Evolutionary conservation across 768 basidiomycete species (phyloP).

Genomic region (Tricholoma sp.): DNA sequence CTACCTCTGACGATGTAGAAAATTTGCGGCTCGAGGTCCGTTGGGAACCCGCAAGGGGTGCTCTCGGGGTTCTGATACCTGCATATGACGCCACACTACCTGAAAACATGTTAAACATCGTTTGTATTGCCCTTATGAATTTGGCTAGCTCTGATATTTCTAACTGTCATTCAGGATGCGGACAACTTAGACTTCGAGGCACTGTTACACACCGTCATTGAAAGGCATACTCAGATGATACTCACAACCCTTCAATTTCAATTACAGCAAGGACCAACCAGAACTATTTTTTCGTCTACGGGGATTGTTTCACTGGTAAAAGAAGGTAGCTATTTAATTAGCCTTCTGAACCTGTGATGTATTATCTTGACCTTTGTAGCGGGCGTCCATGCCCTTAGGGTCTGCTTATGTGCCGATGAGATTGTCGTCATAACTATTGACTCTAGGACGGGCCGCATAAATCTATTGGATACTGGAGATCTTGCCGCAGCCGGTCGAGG

Average conservation of each 20-base stretch:
- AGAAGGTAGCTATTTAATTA: constrained; percentile 42
- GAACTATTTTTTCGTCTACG: constrained; percentile 55
- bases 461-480: constrained; percentile 76
- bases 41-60: constrained; percentile 73
- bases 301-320: constrained; percentile 52
- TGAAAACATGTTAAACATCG: constrained; percentile 45
- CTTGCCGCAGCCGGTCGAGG: constrained; percentile 70
- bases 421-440: constrained; percentile 75
- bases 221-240: constrained; percentile 60
- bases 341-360: background rate
- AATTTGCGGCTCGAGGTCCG: constrained; percentile 59
- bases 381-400: constrained; percentile 51
- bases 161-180: constrained; percentile 44
- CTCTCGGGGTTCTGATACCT: constrained; percentile 56
- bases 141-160: background rate
- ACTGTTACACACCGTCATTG: constrained; percentile 57
- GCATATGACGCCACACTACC: constrained; percentile 40
- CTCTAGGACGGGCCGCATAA: constrained; percentile 71
- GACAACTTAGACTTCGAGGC: constrained; percentile 70
- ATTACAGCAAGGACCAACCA: constrained; percentile 45
- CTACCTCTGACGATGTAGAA: constrained; percentile 74
- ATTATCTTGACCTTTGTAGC: constrained; percentile 29
- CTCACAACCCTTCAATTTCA: constrained; percentile 51
- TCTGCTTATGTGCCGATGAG: constrained; percentile 73
- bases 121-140: constrained; percentile 30